These are phyloP conservation scores for Prillingera fragicola DNA, from an alignment of 1,284 basidiomycete genomes.

Conservation along the genomic window DNA sequence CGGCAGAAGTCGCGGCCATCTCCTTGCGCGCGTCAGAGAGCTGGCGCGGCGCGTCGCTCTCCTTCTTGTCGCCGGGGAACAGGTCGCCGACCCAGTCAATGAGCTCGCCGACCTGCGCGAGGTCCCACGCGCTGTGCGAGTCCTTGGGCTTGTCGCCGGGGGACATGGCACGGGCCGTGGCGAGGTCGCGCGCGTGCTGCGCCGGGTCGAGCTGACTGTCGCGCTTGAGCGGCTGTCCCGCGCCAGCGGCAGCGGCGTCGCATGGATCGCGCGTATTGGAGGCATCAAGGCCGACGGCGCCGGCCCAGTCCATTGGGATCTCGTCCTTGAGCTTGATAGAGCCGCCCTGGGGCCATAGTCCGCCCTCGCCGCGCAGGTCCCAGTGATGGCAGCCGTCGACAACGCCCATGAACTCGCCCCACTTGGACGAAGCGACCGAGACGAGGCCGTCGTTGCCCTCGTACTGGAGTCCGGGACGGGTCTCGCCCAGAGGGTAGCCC, in stretches of 20 bases:
- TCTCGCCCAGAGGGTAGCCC: slow-evolving; percentile 57
- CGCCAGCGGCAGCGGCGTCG: background rate
- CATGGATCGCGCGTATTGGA: background rate
- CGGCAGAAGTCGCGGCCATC: slow-evolving; percentile 15
- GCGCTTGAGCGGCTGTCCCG: slow-evolving; percentile 1
- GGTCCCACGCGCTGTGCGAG: slow-evolving; percentile 27
- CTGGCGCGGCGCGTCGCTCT: slow-evolving; percentile 31
- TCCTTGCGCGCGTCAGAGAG: slow-evolving; percentile 39
- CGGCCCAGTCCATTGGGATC: slow-evolving; percentile 22
- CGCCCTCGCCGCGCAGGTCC: slow-evolving; percentile 80
- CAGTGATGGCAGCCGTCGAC: slow-evolving; percentile 93
- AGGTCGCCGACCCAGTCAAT: slow-evolving; percentile 48
- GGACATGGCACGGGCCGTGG: slow-evolving; percentile 15
- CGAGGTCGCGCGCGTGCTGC: slow-evolving; percentile 16
- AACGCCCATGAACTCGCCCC: slow-evolving; percentile 88
- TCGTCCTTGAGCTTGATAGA: too few relatives aligned
- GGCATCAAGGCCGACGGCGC: slow-evolving; percentile 11
- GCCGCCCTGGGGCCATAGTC: slow-evolving; percentile 42
- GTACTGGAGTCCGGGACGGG: slow-evolving; percentile 49
- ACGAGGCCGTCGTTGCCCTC: slow-evolving; percentile 97
- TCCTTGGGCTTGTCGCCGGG: slow-evolving; percentile 2
- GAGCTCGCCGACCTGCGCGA: slow-evolving; percentile 45
- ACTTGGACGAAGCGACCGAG: slow-evolving; percentile 77
- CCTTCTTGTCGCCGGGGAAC: slow-evolving; percentile 32
- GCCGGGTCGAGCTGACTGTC: slow-evolving; percentile 12